phyloP scores from a whole-genome alignment of 169 alveolate genomes.

The Toxoplasma gondii region DNA sequence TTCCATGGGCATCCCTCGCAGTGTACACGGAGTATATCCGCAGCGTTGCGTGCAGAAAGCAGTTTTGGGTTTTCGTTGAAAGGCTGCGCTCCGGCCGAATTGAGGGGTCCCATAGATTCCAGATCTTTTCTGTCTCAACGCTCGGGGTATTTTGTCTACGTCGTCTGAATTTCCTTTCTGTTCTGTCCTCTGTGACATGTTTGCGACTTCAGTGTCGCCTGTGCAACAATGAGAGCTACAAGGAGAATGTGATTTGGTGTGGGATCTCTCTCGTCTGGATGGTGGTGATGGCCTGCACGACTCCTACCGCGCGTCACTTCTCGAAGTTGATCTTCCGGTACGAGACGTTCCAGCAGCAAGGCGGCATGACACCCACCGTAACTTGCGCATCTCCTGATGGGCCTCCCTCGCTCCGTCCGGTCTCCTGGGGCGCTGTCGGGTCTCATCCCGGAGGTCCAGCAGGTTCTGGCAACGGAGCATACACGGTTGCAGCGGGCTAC shows the following conservation, averaged over 20 bases:
- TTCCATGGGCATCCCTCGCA: no score
- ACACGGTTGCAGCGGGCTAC: not conserved
- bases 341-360: slow-evolving; percentile 40
- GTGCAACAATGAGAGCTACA: slow-evolving; percentile 47
- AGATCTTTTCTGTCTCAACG: no score
- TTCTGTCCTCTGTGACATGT: no score
- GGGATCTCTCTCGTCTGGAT: slow-evolving; percentile 44
- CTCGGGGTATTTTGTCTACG: no score
- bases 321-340: slow-evolving; percentile 41
- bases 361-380: not conserved
- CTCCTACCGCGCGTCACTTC: slow-evolving; percentile 52
- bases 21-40: no score
- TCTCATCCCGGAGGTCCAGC: not conserved
- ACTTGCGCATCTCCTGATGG: not conserved
- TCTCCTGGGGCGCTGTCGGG: slow-evolving; percentile 15
- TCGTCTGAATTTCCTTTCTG: no score
- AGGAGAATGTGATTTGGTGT: slow-evolving; percentile 59
- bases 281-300: slow-evolving; percentile 46
- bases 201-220: slow-evolving; percentile 52
- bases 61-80: no score
- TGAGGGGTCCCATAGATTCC: no score
- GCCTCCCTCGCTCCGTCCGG: slow-evolving; percentile 14
- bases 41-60: no score
- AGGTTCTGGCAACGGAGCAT: not conserved
- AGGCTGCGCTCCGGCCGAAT: no score